Conservation (phyloP, 1,139 yeast genomes). For the Hansenula anomala region DNA sequence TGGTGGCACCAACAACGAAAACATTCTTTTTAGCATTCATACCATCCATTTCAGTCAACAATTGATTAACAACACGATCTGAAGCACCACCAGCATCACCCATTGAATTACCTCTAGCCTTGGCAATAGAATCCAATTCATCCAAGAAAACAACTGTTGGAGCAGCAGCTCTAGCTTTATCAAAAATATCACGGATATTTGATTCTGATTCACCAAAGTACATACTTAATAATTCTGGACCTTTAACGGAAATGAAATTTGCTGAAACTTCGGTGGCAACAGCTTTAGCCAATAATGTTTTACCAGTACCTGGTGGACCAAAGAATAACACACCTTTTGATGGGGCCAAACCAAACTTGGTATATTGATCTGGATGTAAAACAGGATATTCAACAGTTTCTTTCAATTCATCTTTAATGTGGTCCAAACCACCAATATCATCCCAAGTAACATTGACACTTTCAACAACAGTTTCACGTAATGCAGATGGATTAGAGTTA, state of each 20-base stretch:
- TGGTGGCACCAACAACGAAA: conserved; percentile 97
- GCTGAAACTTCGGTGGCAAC: conserved; percentile 98
- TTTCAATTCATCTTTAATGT: conserved; percentile 91
- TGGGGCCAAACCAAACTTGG: conserved; percentile 95
- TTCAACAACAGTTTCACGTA: conserved; percentile 99
- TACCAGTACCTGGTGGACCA: conserved; percentile 99
- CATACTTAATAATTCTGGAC: conserved; percentile 96
- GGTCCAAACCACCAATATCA: conserved; percentile 75
- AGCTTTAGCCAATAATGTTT: conserved; percentile 94
- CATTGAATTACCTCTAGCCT: conserved; percentile 88
- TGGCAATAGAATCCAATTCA: conserved; percentile 96
- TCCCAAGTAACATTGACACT: conserved; percentile 98
- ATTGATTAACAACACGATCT: conserved; percentile 96
- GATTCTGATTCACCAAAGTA: conserved; percentile 99
- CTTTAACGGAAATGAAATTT: conserved; percentile 93
- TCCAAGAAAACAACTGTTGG: conserved; percentile 97
- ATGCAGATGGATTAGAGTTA: conserved; percentile 97
- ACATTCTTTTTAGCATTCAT: conserved; percentile 99
- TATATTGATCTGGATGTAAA: conserved; percentile 96
- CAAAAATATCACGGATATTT: conserved; percentile 93
- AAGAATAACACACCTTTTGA: conserved; percentile 97
- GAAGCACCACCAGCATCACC: conserved; percentile 99
- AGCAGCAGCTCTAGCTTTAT: conserved; percentile 98
- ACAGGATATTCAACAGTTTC: conserved; percentile 99
- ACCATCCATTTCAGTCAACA: conserved; percentile 99